Evolutionary conservation across 331 rosid species (phyloP), one percentile per base, ranked within the genome.

Genomic region (Quercus lobata): DNA sequence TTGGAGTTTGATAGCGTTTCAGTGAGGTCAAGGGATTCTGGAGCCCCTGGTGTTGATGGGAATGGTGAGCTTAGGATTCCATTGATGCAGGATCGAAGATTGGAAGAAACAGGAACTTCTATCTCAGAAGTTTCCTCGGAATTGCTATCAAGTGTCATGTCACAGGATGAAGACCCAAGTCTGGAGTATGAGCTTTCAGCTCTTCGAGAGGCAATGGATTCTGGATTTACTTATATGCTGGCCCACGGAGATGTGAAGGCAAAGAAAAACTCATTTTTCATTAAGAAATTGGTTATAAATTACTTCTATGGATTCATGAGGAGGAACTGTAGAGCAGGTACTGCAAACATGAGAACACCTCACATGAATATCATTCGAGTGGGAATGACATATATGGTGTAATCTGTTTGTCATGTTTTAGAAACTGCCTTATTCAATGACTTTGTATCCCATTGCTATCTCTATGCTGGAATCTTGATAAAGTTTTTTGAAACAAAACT

Each of bases 331-430:
- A 83, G 94, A 81, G 98, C 86, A 21, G 91, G 98, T 32, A 84
- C 94, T 58, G 99, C 97, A 72, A 91, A 89, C 72, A 89, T 88
- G 97, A 89, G 86, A 74, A 97, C 89, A 2, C 99, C 99, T 79
- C 99, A 93, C 84, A 91, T 94, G 90, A 91, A 95, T 74, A 89
- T 93, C 86, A 88, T 95, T 69, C 89, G 86, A 84, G 99, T 91
- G 76, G 92, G 97, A 21, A 95, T 90, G 98, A 93, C 99, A 58
- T 88, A 93, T 71, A 90, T 91, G 97, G 98, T 94, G 9, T 92
- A 89, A 92, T 69, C 60, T 75, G 65, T 18, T 56, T 71, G 73
- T 35, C 29, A 15, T 22, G 25, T 3, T 71, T 46, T 44, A 24
- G 37, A 25, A 25, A 41, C 21, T 17, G 73, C 69, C 30, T 32